Evolutionary conservation across 2,329 filamentous ascomycete species (phyloP).

Genomic region (Cryphonectria parasitica): DNA sequence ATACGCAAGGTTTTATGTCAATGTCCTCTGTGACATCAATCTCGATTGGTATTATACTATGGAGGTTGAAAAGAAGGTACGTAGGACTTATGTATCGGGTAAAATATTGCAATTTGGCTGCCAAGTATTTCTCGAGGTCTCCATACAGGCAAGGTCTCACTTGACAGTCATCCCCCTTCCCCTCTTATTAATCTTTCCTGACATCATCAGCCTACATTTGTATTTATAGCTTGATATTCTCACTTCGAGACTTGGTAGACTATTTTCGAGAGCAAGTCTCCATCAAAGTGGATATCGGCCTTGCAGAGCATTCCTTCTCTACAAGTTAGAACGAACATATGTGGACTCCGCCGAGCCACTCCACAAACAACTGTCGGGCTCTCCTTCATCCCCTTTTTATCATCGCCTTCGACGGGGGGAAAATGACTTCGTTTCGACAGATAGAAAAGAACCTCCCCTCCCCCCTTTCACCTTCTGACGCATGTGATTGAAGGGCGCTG

Average conservation of each 20-base stretch:
- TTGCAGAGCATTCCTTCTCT: neutral
- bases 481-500: neutral
- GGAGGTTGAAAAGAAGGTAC: neutral
- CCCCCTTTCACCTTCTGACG: too few relatives aligned
- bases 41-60: neutral
- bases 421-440: neutral
- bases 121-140: neutral
- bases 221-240: neutral
- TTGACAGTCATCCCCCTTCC: neutral
- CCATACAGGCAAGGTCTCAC: neutral
- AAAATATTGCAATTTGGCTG: neutral
- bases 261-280: neutral
- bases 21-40: neutral
- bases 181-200: neutral
- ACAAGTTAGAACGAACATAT: neutral
- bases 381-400: neutral
- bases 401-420: neutral
- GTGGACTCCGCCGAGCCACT: neutral
- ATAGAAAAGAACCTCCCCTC: neutral
- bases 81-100: neutral
- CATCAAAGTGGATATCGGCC: neutral
- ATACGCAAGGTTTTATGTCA: too few relatives aligned
- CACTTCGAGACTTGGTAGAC: neutral
- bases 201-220: neutral
- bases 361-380: neutral